A percentile compares a stretch with the other conserved stretches of the same genome.
These are phyloP conservation scores for Euphorbia pulcherrima DNA, from an alignment of 345 rosid species.

Conservation along the genomic window DNA sequence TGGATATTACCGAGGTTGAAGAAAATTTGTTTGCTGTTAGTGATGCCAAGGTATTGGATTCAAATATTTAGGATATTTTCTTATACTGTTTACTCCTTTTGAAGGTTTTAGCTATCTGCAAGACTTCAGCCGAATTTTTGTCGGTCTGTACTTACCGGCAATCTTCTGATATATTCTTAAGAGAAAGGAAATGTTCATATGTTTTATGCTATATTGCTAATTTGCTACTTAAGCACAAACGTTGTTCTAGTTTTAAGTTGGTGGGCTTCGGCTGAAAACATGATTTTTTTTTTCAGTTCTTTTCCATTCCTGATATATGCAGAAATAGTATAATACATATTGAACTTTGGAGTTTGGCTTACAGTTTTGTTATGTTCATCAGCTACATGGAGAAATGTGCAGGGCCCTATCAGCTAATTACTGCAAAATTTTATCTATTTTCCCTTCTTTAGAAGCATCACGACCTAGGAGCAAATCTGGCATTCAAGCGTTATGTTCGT, in stretches of 20 bases:
- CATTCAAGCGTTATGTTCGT: slow-evolving; percentile 86
- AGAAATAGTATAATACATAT: background rate
- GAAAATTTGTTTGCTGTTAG: slow-evolving; percentile 83
- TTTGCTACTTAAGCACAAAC: no score
- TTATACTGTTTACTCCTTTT: background rate
- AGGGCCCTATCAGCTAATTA: slow-evolving; percentile 63
- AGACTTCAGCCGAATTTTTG: no score
- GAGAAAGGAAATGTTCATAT: background rate
- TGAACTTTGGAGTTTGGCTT: slow-evolving; percentile 1
- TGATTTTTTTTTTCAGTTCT: no score
- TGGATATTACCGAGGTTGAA: slow-evolving; percentile 86
- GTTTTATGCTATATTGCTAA: background rate
- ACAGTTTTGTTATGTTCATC: slow-evolving; percentile 13
- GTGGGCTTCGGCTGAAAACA: slow-evolving; percentile 6
- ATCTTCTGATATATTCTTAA: background rate
- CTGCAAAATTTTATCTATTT: slow-evolving; percentile 64
- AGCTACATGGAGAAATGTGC: slow-evolving; percentile 96
- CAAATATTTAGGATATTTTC: background rate
- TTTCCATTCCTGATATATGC: background rate
- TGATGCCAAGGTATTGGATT: slow-evolving; percentile 84
- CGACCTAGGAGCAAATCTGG: slow-evolving; percentile 97
- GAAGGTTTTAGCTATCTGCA: background rate
- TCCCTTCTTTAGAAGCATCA: slow-evolving; percentile 94
- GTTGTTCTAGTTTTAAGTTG: background rate
- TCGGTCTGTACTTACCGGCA: no score